Conservation (phyloP, 768 basidiomycete genomes). For the Rhodotorula sphaerocarpa region DNA sequence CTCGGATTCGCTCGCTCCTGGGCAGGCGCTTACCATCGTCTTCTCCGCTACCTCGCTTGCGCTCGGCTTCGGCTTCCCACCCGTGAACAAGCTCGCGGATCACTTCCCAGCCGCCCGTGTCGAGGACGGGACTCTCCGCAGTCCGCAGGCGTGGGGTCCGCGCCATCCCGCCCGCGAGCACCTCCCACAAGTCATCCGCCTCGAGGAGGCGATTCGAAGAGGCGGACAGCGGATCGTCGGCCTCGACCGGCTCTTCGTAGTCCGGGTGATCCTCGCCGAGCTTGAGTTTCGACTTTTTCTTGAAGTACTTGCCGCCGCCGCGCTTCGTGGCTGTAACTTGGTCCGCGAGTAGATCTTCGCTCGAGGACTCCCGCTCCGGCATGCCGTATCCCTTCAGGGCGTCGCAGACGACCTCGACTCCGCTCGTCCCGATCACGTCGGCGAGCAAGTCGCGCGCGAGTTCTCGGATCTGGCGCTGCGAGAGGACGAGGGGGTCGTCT, state of each 20-base stretch:
- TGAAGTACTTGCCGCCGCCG: neutral
- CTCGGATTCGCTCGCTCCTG: no score
- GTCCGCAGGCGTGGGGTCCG: slow-evolving; percentile 5
- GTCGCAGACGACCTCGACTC: slow-evolving; percentile 11
- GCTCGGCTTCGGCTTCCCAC: slow-evolving; percentile 16
- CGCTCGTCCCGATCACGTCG: slow-evolving; percentile 6
- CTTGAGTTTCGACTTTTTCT: neutral
- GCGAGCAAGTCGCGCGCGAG: neutral
- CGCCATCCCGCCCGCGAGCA: slow-evolving; percentile 16
- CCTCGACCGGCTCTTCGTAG: slow-evolving; percentile 8
- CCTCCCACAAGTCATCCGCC: slow-evolving; percentile 23
- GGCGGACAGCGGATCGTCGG: slow-evolving; percentile 8
- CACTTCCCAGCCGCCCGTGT: slow-evolving; percentile 16
- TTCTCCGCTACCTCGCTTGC: neutral
- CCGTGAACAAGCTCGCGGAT: slow-evolving; percentile 6
- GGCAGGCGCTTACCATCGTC: neutral
- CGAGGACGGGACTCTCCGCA: neutral
- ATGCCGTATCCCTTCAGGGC: slow-evolving; percentile 7
- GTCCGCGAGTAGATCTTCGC: neutral
- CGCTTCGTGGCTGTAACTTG: neutral
- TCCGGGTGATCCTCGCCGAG: neutral
- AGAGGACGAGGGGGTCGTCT: slow-evolving; percentile 2
- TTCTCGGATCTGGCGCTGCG: slow-evolving; percentile 8
- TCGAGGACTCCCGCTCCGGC: neutral
- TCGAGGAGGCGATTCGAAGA: slow-evolving; percentile 6